phyloP scores from a whole-genome alignment of 2,329 filamentous ascomycete species.

The Trichoderma guizhouense region DNA sequence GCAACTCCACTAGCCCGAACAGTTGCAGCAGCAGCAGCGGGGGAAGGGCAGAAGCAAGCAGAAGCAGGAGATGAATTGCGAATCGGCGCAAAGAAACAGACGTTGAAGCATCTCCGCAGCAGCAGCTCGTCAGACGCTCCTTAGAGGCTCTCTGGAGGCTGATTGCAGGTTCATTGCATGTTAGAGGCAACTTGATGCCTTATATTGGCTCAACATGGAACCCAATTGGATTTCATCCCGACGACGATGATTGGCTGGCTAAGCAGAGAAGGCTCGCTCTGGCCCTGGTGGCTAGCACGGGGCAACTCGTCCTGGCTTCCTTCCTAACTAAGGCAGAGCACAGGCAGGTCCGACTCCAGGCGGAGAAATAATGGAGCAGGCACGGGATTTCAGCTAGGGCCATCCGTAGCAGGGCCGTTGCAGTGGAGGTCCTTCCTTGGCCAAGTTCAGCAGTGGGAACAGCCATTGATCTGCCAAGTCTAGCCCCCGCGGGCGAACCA shows the following conservation, averaged over 20 bases:
- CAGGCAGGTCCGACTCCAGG: not conserved
- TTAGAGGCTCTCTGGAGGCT: not conserved
- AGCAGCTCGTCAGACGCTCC: not conserved
- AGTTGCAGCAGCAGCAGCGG: not conserved
- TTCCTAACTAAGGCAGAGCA: not conserved
- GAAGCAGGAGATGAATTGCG: not conserved
- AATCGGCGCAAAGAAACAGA: not conserved
- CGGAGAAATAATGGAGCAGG: conserved; percentile 10
- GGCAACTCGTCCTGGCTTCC: not conserved
- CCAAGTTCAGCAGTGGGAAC: not conserved
- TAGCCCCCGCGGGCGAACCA: not conserved
- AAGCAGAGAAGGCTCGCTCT: not conserved
- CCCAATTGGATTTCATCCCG: not conserved
- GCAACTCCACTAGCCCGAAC: conserved; percentile 4
- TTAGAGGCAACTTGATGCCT: not conserved
- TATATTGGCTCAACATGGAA: not conserved
- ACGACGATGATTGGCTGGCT: not conserved
- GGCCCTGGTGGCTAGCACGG: not conserved
- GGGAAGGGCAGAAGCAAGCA: not conserved
- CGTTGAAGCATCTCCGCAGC: not conserved
- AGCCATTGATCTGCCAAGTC: not conserved
- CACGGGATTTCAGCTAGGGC: not conserved
- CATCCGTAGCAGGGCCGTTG: not conserved
- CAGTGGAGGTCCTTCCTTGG: not conserved
- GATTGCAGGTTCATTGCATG: not conserved